Evolutionary conservation across 331 rosid species (phyloP).

Genomic region (Acacia pycnantha): DNA sequence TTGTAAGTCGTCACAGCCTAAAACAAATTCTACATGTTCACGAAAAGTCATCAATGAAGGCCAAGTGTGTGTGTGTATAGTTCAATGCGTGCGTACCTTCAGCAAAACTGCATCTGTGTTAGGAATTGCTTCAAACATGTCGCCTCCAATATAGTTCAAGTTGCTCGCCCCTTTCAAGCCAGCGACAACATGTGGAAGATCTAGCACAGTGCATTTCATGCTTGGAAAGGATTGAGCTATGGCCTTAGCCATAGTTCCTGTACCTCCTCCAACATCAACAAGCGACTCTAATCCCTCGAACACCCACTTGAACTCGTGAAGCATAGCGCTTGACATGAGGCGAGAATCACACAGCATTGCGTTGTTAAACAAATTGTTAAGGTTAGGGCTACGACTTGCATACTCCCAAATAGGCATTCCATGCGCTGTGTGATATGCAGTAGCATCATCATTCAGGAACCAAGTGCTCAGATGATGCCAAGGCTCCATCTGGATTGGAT

Average conservation of each 20-base stretch:
- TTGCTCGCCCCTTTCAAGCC: slow-evolving; percentile 19
- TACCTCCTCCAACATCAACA: slow-evolving; percentile 40
- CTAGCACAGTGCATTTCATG: slow-evolving; percentile 34
- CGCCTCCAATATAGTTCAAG: slow-evolving; percentile 28
- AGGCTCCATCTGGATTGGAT: slow-evolving; percentile 7
- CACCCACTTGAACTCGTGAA: slow-evolving; percentile 20
- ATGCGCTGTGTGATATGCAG: slow-evolving; percentile 13
- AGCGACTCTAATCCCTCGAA: slow-evolving; percentile 35
- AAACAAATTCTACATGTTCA: neutral
- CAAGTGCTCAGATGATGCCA: slow-evolving; percentile 22
- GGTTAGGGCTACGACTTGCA: neutral
- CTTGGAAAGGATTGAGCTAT: slow-evolving; percentile 28
- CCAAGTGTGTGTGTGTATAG: neutral
- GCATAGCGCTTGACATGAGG: neutral
- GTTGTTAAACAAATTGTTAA: neutral
- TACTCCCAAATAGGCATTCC: slow-evolving; percentile 29
- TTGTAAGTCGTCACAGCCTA: neutral
- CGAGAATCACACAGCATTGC: slow-evolving; percentile 31
- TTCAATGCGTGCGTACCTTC: slow-evolving; percentile 15
- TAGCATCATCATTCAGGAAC: slow-evolving; percentile 21
- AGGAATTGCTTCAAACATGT: slow-evolving; percentile 42
- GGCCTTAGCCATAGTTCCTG: slow-evolving; percentile 25
- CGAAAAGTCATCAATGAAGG: neutral
- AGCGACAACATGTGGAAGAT: slow-evolving; percentile 36
- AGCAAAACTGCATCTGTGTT: slow-evolving; percentile 22